phyloP scores from a whole-genome alignment of 2,329 filamentous ascomycete genomes.

The Talaromyces piceae region DNA sequence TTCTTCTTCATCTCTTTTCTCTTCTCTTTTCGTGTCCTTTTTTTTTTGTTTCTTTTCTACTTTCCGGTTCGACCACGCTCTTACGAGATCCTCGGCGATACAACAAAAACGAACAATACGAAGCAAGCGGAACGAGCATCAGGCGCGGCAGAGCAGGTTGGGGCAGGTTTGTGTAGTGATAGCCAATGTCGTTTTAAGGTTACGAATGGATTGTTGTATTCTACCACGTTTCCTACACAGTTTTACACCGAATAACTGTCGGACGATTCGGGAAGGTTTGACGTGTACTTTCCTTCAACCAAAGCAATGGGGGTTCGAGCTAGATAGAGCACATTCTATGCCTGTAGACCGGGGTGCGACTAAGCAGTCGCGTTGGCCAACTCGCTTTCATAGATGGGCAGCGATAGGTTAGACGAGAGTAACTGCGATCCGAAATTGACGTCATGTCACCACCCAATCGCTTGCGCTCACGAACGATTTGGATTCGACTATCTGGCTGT shows the following conservation, averaged over 20 bases:
- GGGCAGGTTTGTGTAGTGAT: background rate
- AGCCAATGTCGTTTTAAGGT: background rate
- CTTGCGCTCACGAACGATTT: background rate
- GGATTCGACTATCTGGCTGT: too few relatives aligned
- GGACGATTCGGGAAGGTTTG: too few relatives aligned
- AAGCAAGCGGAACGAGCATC: background rate
- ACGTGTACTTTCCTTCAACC: too few relatives aligned
- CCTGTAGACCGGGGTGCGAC: too few relatives aligned
- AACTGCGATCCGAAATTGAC: background rate
- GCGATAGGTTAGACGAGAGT: too few relatives aligned
- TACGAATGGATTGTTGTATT: background rate
- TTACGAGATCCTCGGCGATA: background rate
- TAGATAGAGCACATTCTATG: too few relatives aligned
- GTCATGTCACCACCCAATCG: constrained; percentile 1
- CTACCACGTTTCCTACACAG: too few relatives aligned
- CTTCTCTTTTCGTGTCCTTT: background rate
- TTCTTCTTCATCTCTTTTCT: constrained; percentile 10
- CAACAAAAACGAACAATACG: background rate
- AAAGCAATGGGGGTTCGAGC: too few relatives aligned
- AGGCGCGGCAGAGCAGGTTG: background rate
- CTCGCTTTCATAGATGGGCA: too few relatives aligned
- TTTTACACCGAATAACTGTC: too few relatives aligned
- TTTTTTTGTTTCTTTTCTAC: constrained; percentile 1
- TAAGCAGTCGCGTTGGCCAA: too few relatives aligned
- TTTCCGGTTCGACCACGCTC: background rate